Base-by-base conservation (phyloP, 164 flowering plant species). In the Kingdonia uniflora region DNA sequence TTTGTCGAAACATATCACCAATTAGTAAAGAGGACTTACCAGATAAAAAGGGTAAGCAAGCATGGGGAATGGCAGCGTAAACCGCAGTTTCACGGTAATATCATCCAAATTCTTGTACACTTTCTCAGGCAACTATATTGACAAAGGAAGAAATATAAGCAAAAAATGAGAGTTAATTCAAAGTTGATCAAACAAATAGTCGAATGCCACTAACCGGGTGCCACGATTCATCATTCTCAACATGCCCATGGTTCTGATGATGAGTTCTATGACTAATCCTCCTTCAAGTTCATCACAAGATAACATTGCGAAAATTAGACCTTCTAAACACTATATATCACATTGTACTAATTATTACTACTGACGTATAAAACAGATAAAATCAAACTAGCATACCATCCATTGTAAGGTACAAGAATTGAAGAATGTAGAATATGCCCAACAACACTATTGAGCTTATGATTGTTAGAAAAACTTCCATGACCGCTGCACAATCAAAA, bases 21-120 rank as follows among this genome's bases (percentile, higher is more conserved):
- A 14, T 20, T 21, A 44, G 11, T 42, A 19, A 1, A 25, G 1
- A 11, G 1, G 2, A 56, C 77, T 75, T 35, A 85, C 95, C 70
- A 85, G 68, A 60, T 85, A 85, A 61, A 81, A 5, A 25, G 95
- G 95, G 47, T 62, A 85, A 14, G 87, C 95, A 43, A 85, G 64
- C 81, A 85, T 53, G 14, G 90, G 84, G 46, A 81, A 80, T 2
- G 95, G 95, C 43, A 65, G 24, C 0, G 67, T 79, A 60, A 77
- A 85, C 1, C 95, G 62, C 59, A 82, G 45, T 2, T 19, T 54
- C 21, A 45, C 55, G 0, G 85, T 71, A 7, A 33, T 11, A 1
- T 1, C 60, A 62, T 82, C 81, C 64, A 85, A 59, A 38, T 26
- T 70, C 59, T 21, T 77, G 69, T 61, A 85, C 6, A 78, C 48